A percentile compares a stretch with the other conserved stretches of the same genome.
Evolutionary conservation across 139 green algal genomes (phyloP).

Genomic region (Closterium sp.): DNA sequence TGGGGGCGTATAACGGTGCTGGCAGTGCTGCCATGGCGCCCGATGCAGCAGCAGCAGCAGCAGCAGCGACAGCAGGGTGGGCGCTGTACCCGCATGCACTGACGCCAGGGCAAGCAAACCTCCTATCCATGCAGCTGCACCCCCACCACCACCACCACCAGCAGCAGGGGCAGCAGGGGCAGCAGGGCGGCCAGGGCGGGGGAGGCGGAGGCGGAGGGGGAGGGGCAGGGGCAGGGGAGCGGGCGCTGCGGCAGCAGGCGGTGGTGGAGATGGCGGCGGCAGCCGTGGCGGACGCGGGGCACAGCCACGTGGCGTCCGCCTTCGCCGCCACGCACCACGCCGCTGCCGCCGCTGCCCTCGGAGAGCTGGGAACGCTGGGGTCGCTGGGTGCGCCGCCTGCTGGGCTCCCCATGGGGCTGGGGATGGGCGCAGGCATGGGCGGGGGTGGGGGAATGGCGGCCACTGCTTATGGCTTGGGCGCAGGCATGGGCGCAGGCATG

Average conservation of each 20-base stretch:
- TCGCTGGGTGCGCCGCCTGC: too few species aligned
- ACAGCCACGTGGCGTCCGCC: not conserved
- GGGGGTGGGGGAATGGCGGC: too few species aligned
- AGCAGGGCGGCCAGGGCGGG: not conserved
- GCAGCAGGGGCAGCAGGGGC: not conserved
- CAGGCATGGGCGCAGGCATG: too few species aligned
- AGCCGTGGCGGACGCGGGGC: not conserved
- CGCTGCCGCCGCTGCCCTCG: not conserved
- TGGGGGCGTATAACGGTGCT: not conserved
- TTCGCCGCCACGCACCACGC: not conserved
- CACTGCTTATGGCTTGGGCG: too few species aligned
- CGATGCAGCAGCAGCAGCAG: conserved; percentile 7
- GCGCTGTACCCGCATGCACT: not conserved
- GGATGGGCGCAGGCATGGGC: too few species aligned
- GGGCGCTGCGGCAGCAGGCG: not conserved
- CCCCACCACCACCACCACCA: not conserved
- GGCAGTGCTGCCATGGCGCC: not conserved
- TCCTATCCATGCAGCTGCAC: not conserved
- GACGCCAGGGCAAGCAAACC: not conserved
- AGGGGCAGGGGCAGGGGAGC: not conserved
- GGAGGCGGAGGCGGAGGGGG: not conserved
- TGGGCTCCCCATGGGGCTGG: too few species aligned
- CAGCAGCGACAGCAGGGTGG: conserved; percentile 7
- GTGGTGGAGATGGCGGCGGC: not conserved
- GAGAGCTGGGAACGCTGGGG: not conserved